Evolutionary conservation across 768 basidiomycete species (phyloP), one percentile per base, ranked within the genome.

Genomic region (Russula virescens): DNA sequence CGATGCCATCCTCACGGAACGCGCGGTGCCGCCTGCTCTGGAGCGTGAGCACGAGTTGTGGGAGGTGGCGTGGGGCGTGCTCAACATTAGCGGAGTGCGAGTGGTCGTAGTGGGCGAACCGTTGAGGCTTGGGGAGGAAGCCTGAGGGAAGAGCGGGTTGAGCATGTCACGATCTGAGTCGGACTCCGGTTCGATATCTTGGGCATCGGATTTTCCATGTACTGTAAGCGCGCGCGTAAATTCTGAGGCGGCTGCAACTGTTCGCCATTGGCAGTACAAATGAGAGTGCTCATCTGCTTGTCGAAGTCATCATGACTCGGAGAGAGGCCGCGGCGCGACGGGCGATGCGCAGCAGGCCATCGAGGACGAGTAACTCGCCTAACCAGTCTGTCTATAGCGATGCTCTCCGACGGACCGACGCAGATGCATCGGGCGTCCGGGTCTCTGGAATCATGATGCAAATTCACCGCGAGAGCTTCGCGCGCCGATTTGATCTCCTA

Each of bases 231-330:
- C 94, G 10, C 86, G 97, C 60, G 98, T 96, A 2, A 96, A 98
- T 73, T 95, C 95, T 5, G 96, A 98, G 74, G 96, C 97, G n/a
- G n/a, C n/a, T 7, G 96, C 97, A 1, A 98, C 97, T 1, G 83
- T 99, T 98, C 82, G 95, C 98, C 71, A 86, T 98, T 45, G 97
- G 96, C 40, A 83, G 81, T 55, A 96, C 94, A 25, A 95, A 95
- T 72, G 71, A 88, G 10, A 75, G 79, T 49, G 75, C 91, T 26
- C 77, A 76, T 6, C 82, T 92, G 23, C 79, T 98, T 62, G 91
- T 88, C 63, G 78, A 76, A 23, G 84, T 89, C 66, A 94, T 98
- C n/a, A n/a, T n/a, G n/a, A n/a, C n/a, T n/a, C n/a, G n/a, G 90
- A 80, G 80, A 52, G 82, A 88, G 55, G 97, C 94, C 43, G 87